Percentiles rank a stretch among this genome's conserved stretches.
Evolutionary conservation across 768 basidiomycete genomes (phyloP).

Genomic region (button mushroom (Agaricus bisporus)): DNA sequence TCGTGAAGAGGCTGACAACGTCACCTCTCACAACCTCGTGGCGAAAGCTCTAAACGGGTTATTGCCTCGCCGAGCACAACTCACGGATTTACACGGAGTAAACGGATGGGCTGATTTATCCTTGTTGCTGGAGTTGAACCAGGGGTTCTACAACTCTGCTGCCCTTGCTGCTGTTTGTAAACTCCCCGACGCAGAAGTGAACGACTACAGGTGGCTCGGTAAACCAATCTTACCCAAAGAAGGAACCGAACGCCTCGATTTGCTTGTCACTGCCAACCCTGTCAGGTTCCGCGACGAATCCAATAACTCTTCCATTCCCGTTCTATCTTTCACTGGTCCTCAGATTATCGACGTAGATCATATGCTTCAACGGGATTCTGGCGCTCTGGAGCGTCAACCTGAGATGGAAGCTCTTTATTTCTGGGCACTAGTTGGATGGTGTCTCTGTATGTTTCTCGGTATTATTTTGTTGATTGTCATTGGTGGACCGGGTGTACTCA

Average conservation of each 20-base stretch:
- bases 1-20: slow-evolving; percentile 12
- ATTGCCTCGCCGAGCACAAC: slow-evolving; percentile 16
- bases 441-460: neutral
- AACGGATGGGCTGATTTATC: slow-evolving; percentile 19
- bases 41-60: slow-evolving; percentile 20
- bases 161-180: slow-evolving; percentile 18
- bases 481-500: neutral
- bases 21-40: slow-evolving; percentile 13
- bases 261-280: slow-evolving; percentile 1
- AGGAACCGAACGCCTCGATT: slow-evolving; percentile 2
- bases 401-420: neutral
- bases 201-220: slow-evolving; percentile 8
- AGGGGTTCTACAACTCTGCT: slow-evolving; percentile 14
- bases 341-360: slow-evolving; percentile 10
- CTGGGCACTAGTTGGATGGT: neutral
- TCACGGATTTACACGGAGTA: slow-evolving; percentile 4
- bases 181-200: slow-evolving; percentile 3
- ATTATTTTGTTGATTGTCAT: neutral
- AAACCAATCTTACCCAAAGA: slow-evolving; percentile 1
- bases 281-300: neutral
- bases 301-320: neutral
- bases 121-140: slow-evolving; percentile 19
- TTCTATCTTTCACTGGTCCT: slow-evolving; percentile 6
- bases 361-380: slow-evolving; percentile 3
- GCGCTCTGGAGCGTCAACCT: neutral